These are phyloP conservation scores for Aristolochia californica DNA, from an alignment of 164 flowering plant species.

Conservation along the genomic window DNA sequence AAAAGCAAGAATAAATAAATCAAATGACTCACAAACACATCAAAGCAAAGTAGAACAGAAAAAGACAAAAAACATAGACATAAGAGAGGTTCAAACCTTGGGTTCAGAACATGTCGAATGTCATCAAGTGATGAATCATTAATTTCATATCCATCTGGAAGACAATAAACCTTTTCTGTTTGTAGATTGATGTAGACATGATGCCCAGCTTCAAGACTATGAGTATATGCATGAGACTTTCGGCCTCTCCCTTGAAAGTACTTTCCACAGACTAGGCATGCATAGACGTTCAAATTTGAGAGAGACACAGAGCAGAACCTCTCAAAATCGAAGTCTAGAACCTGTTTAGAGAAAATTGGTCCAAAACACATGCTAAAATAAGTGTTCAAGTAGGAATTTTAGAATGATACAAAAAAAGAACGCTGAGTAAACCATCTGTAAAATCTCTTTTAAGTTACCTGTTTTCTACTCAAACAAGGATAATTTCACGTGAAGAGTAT, in stretches of 20 bases:
- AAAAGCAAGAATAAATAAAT: too few species aligned
- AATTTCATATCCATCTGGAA: constrained; percentile 96
- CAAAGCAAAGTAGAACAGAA: too few species aligned
- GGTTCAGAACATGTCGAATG: constrained; percentile 88
- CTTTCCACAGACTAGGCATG: constrained; percentile 96
- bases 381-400: too few species aligned
- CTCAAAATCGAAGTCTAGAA: constrained; percentile 97
- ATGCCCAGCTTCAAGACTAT: constrained; percentile 94
- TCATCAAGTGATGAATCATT: constrained; percentile 93
- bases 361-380: neutral
- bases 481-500: too few species aligned
- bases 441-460: neutral
- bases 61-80: too few species aligned
- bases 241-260: constrained; percentile 94
- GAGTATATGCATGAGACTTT: constrained; percentile 97
- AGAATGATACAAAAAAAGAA: neutral
- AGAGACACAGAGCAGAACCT: constrained; percentile 95
- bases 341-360: constrained; percentile 29
- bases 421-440: neutral
- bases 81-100: constrained; percentile 37
- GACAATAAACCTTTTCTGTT: constrained; percentile 90
- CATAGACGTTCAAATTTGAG: constrained; percentile 89
- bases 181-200: constrained; percentile 92
- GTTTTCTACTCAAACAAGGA: neutral
- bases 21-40: too few species aligned